Base-by-base conservation (phyloP, 2,329 filamentous ascomycete genomes). In the Tolypocladium nubicola region DNA sequence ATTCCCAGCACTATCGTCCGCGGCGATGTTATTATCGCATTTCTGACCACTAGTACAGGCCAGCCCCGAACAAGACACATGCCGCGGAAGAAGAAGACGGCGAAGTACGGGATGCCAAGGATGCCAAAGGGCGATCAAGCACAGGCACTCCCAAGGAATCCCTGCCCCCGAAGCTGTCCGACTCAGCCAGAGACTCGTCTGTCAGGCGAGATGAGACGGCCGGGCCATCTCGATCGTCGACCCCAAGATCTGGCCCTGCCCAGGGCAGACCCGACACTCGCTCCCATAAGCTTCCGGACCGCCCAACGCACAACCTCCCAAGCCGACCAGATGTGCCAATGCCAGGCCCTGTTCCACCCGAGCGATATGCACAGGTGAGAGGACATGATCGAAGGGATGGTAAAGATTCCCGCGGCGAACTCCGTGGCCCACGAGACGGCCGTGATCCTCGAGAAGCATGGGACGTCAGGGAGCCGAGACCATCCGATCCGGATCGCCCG, bases 11-110 rank as follows among this genome's bases (percentile, higher is more conserved):
- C 47, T 8, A 19, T 19, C 47, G 16, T 52, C 19, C 19, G 11
- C 19, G 30, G 47, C 30, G 19, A 35, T 9, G n/a, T 37, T 30
- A 5, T 14, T 21, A 6, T 37, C 26, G 8, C 45, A 49, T 33
- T 33, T 38, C 63, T 66, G 37, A 43, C 56, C 40, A 43, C 57
- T 33, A 53, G 52, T 50, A 57, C 61, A 57, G 71, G 54, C 56
- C 63, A 30, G 30, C 56, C 10, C 19, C 26, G 11, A 52, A 43
- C n/a, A 63, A 65, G 45, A 60, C 60, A 52, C 55, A 57, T 1
- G 58, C 70, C 14, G 68, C 69, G 1, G 84, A 86, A 60, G 81
- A 83, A 56, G 87, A 90, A 67, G 87, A 90, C 65, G 87, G 87
- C 23, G 87, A 90, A 67, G 86, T 89, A 30, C 82, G 84, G 61